phyloP scores from a whole-genome alignment of 78 protist genomes.

The Speleostelium caveatum region DNA sequence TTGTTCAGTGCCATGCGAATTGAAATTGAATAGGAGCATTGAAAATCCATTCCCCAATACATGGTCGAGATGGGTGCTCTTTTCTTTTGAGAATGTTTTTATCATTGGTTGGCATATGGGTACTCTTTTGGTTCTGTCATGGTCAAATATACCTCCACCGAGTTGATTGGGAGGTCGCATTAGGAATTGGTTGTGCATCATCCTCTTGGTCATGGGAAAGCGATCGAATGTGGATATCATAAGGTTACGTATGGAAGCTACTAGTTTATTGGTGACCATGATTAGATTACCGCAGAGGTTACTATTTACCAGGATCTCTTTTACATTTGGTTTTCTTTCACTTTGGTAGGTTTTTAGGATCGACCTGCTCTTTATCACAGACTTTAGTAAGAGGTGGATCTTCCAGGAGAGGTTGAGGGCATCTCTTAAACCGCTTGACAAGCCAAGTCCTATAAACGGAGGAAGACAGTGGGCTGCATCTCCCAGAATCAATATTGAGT shows the following conservation, averaged over 20 bases:
- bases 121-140: too few relatives aligned
- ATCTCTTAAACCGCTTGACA: constrained; percentile 54
- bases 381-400: not conserved
- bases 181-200: too few relatives aligned
- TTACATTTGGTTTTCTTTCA: constrained; percentile 36
- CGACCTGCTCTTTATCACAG: not conserved
- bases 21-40: too few relatives aligned
- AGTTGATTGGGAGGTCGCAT: too few relatives aligned
- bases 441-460: constrained; percentile 57
- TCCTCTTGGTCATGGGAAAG: too few relatives aligned
- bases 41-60: too few relatives aligned
- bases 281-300: constrained; percentile 9
- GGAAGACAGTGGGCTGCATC: constrained; percentile 57
- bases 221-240: too few relatives aligned
- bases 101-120: too few relatives aligned
- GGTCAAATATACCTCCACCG: too few relatives aligned
- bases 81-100: too few relatives aligned
- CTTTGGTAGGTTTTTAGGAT: not conserved
- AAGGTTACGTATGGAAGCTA: constrained; percentile 12
- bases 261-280: not conserved
- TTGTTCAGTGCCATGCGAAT: too few relatives aligned
- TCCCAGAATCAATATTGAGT: constrained; percentile 16
- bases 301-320: not conserved
- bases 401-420: constrained; percentile 40
- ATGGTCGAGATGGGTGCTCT: too few relatives aligned